These are phyloP conservation scores for Wallacemonas collosoma DNA, from an alignment of 208 protist genomes.

Conservation along the genomic window DNA sequence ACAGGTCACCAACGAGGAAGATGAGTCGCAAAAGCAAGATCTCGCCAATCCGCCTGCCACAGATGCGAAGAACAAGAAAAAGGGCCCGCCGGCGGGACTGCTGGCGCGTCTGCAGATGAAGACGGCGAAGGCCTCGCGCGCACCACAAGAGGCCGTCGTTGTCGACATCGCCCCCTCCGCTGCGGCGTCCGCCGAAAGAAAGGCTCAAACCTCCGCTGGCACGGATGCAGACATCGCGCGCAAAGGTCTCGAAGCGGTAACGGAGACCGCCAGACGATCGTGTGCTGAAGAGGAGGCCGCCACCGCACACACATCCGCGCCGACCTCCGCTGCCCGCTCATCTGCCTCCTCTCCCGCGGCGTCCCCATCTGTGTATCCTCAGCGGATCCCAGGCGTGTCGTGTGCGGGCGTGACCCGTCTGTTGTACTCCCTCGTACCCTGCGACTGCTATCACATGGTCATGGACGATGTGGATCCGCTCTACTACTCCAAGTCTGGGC, in stretches of 20 bases:
- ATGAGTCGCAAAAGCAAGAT: too few species aligned
- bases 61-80: neutral
- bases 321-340: too few species aligned
- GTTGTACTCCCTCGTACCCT: constrained; percentile 72
- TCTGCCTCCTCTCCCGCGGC: too few species aligned
- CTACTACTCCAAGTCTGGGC: constrained; percentile 63
- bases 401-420: constrained; percentile 53
- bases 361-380: neutral
- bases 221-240: neutral
- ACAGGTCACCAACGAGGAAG: too few species aligned
- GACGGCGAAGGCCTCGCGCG: neutral
- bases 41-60: too few species aligned
- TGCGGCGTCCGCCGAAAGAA: neutral
- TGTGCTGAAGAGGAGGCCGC: neutral
- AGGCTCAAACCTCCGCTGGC: neutral
- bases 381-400: constrained; percentile 30
- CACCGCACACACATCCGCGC: too few species aligned
- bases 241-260: neutral
- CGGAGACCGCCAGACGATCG: constrained; percentile 2
- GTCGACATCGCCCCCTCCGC: neutral
- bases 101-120: constrained; percentile 8
- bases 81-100: constrained; percentile 8
- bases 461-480: constrained; percentile 62
- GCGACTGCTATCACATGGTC: constrained; percentile 77
- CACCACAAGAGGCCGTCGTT: neutral